Evolutionary conservation across 2,329 filamentous ascomycete species (phyloP), one percentile per base, ranked within the genome.

Genomic region (Verticillium zaregamsianum): DNA sequence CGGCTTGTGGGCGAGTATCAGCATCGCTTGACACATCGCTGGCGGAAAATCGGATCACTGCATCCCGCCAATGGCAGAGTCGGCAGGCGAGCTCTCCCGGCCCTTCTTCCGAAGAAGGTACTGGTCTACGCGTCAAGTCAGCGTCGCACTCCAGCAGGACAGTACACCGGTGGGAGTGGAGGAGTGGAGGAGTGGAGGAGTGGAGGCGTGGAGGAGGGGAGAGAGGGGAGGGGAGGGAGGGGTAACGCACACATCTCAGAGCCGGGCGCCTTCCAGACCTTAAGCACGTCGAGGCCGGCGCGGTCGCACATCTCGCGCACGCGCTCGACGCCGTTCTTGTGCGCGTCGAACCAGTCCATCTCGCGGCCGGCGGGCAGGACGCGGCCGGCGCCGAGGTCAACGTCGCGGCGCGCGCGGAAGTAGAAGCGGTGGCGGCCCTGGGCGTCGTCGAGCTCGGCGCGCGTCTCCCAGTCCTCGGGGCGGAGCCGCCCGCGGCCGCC

Each of bases 331-430:
- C 69, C 68, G 57, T 78, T 77, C 66, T 78, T 79, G 67, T 79
- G 76, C 35, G 77, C 76, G 65, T 79, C 77, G 62, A 79, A 79
- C 76, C 76, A 79, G 63, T 79, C 76, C 17, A 78, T 68, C 61
- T 77, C 74, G 54, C 75, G 69, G 15, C 72, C 76, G 23, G 67
- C 59, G 49, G 64, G 59, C 45, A 78, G 73, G 12, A 63, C 62
- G 17, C 67, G 67, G 2, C 9, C 25, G 23, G 11, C 35, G 9
- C 63, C 59, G 17, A 76, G 65, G 5, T 62, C 60, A 35, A 79
- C 66, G 25, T 76, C 71, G 17, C 66, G 68, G 32, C 73, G 75
- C 31, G 76, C 75, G 17, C 69, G 68, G 61, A 79, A 73, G 64
- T 71, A 78, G 65, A 77, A 78, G 5, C 76, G 73, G 62, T 79